Base-by-base conservation (phyloP, 164 flowering plant genomes). In the Kalanchoe fedtschenkoi region DNA sequence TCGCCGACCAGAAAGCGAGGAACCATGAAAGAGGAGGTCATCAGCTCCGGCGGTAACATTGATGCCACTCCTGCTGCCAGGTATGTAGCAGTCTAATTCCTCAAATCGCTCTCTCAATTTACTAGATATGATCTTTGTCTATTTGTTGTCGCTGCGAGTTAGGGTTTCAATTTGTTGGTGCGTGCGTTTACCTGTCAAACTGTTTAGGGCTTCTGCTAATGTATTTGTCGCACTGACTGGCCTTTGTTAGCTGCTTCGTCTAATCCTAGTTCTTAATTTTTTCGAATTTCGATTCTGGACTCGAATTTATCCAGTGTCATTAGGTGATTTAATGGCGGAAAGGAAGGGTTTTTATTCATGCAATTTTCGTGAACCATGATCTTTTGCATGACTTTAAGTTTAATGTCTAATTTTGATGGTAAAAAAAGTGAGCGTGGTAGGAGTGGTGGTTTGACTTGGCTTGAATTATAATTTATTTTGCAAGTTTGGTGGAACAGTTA, bases 31-130 rank as follows among this genome's bases (percentile, higher is more conserved):
- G 90, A 85, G n/a, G 90, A 85, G 61, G 87, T 71, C 16, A 74
- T 74, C 57, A 82, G 87, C 78, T 80, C 85, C 2, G 83, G 83
- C 0, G 80, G 78, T 14, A 44, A 74, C 14, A 47, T 66, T 22
- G 83, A 83, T 66, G 78, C 77, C 5, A 77, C 86, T 62, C 84
- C 83, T 21, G 86, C 83, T 51, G 88, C 83, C 9, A 83, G 88
- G 91, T 85, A 67, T 60, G 1, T 9, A 24, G 13, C 11, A 51
- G 7, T 21, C 15, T 28, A n/a, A 17, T 64, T 21, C 19, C 33
- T 41, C 21, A 16, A 6, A 10, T 34, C 38, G 19, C n/a, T 6
- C 17, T 17, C 34, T 15, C 19, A 15, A 51, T 51, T 51, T 51
- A 51, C 56, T 17, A 32, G 56, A 51, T 51, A 30, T 51, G 56